These are phyloP conservation scores for Micractinium sp. DNA, from an alignment of 139 green algal species.

Conservation along the genomic window DNA sequence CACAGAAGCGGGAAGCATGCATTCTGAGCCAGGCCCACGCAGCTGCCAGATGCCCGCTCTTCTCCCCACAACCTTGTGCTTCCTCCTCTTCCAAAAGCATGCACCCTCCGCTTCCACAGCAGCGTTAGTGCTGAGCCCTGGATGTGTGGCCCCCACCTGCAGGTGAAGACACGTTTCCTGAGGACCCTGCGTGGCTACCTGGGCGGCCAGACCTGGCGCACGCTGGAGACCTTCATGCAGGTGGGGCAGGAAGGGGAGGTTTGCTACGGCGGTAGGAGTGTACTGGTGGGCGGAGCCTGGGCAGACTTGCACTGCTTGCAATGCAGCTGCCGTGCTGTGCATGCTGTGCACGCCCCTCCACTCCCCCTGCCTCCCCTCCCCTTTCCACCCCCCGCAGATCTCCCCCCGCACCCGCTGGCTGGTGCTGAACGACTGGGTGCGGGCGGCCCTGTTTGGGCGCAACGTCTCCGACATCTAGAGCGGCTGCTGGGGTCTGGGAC, in stretches of 20 bases:
- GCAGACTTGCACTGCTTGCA: too few species aligned
- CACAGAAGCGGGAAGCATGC: neutral
- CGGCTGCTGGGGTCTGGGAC: neutral
- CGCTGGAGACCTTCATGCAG: conserved; percentile 14
- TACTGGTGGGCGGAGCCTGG: too few species aligned
- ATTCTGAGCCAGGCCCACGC: too few species aligned
- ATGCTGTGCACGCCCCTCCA: neutral
- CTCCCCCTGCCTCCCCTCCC: neutral
- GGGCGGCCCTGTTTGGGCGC: neutral
- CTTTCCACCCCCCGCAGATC: neutral
- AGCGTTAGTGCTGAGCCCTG: neutral
- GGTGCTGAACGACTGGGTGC: conserved; percentile 11
- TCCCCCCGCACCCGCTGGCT: conserved; percentile 20
- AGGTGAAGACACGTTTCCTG: conserved; percentile 10
- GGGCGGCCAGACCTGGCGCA: conserved; percentile 14
- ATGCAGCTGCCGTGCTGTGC: too few species aligned
- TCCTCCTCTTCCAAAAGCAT: neutral
- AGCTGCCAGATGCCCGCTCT: neutral
- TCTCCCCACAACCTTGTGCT: neutral
- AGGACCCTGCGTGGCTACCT: conserved; percentile 22
- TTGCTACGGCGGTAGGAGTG: neutral
- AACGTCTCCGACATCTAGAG: conserved; percentile 5
- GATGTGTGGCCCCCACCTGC: neutral
- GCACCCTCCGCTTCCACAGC: too few species aligned
- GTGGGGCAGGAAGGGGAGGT: neutral